Percentiles rank a stretch among this genome's conserved stretches.
phyloP scores from a whole-genome alignment of 2,329 filamentous ascomycete species.

The Paraconiothyrium sp. region DNA sequence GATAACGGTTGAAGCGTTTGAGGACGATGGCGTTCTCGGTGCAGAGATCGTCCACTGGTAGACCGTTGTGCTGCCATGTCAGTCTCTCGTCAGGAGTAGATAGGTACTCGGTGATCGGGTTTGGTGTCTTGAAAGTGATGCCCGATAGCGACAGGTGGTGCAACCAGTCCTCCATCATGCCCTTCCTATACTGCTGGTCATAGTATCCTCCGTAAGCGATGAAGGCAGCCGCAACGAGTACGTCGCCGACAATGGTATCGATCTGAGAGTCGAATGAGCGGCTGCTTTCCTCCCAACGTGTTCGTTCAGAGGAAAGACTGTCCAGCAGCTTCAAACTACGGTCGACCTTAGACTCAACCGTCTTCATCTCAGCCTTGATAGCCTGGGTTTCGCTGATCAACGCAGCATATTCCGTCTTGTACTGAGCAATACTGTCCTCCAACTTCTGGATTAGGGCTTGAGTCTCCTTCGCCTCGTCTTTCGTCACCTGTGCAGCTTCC shows the following conservation, averaged over 20 bases:
- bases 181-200: conserved; percentile 97
- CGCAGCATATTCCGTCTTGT: conserved; percentile 95
- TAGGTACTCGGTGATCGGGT: conserved; percentile 94
- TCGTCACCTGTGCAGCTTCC: conserved; percentile 88
- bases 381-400: conserved; percentile 97
- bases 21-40: conserved; percentile 98
- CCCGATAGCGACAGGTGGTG: conserved; percentile 93
- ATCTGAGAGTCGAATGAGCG: conserved; percentile 99
- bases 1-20: conserved; percentile 97
- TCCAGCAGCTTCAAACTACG: conserved; percentile 93
- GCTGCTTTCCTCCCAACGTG: conserved; percentile 95
- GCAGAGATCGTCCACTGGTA: conserved; percentile 96
- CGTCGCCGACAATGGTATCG: conserved; percentile 93
- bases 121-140: conserved; percentile 90
- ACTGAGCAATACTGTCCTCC: conserved; percentile 89
- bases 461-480: conserved; percentile 90
- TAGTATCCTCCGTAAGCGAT: conserved; percentile 96
- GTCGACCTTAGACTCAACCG: conserved; percentile 97
- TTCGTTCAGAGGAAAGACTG: conserved; percentile 91
- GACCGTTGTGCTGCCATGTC: conserved; percentile 90
- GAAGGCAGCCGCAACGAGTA: conserved; percentile 95
- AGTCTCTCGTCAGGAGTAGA: conserved; percentile 96
- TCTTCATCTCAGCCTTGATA: conserved; percentile 96
- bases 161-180: conserved; percentile 97
- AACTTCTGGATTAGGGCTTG: conserved; percentile 85